These are phyloP conservation scores for Claviceps sorghi DNA, from an alignment of 2,329 filamentous ascomycete genomes.

Conservation along the genomic window DNA sequence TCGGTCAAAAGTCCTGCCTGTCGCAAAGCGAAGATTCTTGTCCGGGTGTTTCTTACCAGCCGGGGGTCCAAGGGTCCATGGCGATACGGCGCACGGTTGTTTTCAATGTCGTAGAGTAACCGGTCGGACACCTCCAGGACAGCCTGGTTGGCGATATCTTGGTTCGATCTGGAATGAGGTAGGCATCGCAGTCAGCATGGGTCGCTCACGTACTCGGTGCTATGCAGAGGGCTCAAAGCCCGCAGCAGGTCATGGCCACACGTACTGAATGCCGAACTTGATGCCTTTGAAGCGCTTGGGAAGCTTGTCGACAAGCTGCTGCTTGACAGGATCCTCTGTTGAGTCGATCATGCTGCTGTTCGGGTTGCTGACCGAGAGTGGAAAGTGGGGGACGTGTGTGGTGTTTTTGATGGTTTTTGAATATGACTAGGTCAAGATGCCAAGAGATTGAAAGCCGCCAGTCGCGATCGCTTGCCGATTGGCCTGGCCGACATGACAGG, in stretches of 20 bases:
- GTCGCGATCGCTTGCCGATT: constrained; percentile 2
- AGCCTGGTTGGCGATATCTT: constrained; percentile 90
- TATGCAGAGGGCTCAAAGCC: background rate
- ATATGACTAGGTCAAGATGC: constrained; percentile 1
- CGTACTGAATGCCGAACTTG: constrained; percentile 64
- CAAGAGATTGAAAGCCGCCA: constrained; percentile 1
- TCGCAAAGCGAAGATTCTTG: background rate
- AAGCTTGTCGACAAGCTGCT: constrained; percentile 57
- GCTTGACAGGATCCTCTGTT: constrained; percentile 5
- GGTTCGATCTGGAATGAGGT: constrained; percentile 49
- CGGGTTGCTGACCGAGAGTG: background rate
- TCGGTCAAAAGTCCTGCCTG: background rate
- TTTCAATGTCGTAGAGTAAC: constrained; percentile 80
- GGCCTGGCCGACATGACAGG: constrained; percentile 6
- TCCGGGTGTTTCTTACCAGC: constrained; percentile 33
- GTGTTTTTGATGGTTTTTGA: background rate
- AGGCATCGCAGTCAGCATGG: background rate
- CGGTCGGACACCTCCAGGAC: constrained; percentile 91
- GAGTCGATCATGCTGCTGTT: constrained; percentile 3
- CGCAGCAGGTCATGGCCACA: background rate
- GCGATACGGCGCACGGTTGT: constrained; percentile 57
- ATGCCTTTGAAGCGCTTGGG: constrained; percentile 84
- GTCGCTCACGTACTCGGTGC: background rate
- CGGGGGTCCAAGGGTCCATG: constrained; percentile 81
- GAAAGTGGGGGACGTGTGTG: background rate